These are phyloP conservation scores for Schizosaccharomyces japonicus DNA, from an alignment of 805 yeast species.

Conservation along the genomic window DNA sequence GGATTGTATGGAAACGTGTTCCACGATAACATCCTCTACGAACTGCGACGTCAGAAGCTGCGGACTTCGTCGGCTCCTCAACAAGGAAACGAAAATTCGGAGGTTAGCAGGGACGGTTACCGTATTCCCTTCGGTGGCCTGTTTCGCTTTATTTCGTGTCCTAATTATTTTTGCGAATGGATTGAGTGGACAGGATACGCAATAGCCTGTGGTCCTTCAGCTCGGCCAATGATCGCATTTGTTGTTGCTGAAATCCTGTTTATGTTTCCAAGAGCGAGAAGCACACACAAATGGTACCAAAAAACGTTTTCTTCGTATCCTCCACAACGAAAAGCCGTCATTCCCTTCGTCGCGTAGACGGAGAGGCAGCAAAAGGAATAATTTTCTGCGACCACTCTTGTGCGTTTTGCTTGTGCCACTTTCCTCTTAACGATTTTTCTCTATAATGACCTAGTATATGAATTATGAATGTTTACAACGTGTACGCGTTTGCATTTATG, in stretches of 20 bases:
- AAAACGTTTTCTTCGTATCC: slow-evolving; percentile 1
- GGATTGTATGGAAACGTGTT: slow-evolving; percentile 3
- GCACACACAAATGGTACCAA: not conserved
- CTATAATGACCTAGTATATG: too few relatives aligned
- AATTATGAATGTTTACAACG: too few relatives aligned
- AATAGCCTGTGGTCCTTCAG: not conserved
- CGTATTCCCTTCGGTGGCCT: slow-evolving; percentile 5
- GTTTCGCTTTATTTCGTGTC: not conserved
- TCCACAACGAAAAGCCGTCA: slow-evolving; percentile 1
- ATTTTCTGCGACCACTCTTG: not conserved
- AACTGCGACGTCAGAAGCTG: not conserved
- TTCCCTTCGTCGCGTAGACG: not conserved
- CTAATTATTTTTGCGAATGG: slow-evolving; percentile 4
- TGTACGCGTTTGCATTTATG: too few relatives aligned
- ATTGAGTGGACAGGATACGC: slow-evolving; percentile 5
- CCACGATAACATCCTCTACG: slow-evolving; percentile 4
- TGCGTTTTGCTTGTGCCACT: not conserved
- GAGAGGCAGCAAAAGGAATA: not conserved
- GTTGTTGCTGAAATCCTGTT: not conserved
- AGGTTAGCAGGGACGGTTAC: not conserved
- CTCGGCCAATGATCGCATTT: not conserved
- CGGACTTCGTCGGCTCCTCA: not conserved
- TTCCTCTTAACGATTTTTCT: not conserved
- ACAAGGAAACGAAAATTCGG: not conserved
- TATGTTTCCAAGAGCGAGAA: slow-evolving; percentile 3